Percentiles rank a stretch among this genome's conserved stretches.
Conservation (phyloP, 352 stramenopile species). For the Globisporangium radiosum region DNA sequence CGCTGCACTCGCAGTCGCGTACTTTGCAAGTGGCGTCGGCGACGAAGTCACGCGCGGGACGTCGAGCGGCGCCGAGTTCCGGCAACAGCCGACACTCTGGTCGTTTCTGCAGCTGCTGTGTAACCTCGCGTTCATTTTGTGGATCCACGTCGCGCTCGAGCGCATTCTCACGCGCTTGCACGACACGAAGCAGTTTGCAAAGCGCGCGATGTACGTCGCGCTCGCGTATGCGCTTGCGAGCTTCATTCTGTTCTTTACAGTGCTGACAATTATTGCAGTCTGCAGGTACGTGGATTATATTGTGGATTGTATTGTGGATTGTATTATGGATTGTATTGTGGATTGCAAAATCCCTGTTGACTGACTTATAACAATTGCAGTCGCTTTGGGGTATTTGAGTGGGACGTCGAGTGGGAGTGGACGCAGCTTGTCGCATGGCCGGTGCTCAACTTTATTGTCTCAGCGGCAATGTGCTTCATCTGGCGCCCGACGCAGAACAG, state of each 20-base stretch:
- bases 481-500: conserved; percentile 84
- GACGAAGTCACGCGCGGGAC: conserved; percentile 77
- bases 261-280: conserved; percentile 79
- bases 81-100: conserved; percentile 73
- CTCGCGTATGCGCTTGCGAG: conserved; percentile 68
- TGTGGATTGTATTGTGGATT: not conserved
- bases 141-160: conserved; percentile 87
- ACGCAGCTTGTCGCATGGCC: conserved; percentile 89
- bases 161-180: conserved; percentile 71
- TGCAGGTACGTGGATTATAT: conserved; percentile 23
- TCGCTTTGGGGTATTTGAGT: conserved; percentile 82
- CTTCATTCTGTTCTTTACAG: conserved; percentile 87
- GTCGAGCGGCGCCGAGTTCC: conserved; percentile 73
- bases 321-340: not conserved
- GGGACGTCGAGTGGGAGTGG: conserved; percentile 89
- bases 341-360: not conserved
- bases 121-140: conserved; percentile 88
- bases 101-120: conserved; percentile 82
- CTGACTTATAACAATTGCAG: conserved; percentile 12
- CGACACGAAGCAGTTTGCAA: conserved; percentile 87
- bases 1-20: conserved; percentile 57
- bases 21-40: conserved; percentile 68
- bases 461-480: conserved; percentile 85
- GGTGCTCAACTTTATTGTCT: conserved; percentile 89
- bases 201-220: conserved; percentile 86